phyloP scores from a whole-genome alignment of 148 eudicot species.

The Silene conica region DNA sequence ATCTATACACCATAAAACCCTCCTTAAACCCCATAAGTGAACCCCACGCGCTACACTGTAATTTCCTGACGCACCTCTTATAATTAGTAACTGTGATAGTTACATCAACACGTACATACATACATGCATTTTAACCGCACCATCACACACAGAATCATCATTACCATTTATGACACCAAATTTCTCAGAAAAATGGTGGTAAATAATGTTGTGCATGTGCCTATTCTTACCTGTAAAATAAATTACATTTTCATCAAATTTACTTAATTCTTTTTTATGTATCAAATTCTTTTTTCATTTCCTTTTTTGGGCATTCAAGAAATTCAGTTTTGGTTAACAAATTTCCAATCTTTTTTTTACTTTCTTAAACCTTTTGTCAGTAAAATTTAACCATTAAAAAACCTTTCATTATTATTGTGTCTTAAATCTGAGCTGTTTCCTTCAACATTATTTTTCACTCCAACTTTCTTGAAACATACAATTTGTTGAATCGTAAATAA shows the following conservation, averaged over 20 bases:
- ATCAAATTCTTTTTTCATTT: background rate
- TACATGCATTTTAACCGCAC: background rate
- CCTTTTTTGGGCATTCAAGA: background rate
- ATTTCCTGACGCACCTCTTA: background rate
- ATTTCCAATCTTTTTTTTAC: background rate
- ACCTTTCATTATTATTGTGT: background rate
- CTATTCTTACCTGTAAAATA: background rate
- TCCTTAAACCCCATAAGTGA: constrained; percentile 3
- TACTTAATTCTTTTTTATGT: no score
- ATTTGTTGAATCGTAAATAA: background rate
- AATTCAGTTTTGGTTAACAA: background rate
- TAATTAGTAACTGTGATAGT: background rate
- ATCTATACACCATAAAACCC: background rate
- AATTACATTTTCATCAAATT: background rate
- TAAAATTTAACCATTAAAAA: background rate
- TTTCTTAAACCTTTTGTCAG: background rate
- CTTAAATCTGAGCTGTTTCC: background rate
- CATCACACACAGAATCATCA: background rate
- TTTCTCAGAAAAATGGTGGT: background rate
- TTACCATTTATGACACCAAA: background rate
- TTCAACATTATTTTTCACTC: no score
- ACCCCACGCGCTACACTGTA: background rate
- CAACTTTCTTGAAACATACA: no score
- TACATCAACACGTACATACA: background rate
- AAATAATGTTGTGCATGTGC: background rate